These are phyloP conservation scores for Thelonectria blattea DNA, from an alignment of 2,329 filamentous ascomycete genomes.

Conservation along the genomic window DNA sequence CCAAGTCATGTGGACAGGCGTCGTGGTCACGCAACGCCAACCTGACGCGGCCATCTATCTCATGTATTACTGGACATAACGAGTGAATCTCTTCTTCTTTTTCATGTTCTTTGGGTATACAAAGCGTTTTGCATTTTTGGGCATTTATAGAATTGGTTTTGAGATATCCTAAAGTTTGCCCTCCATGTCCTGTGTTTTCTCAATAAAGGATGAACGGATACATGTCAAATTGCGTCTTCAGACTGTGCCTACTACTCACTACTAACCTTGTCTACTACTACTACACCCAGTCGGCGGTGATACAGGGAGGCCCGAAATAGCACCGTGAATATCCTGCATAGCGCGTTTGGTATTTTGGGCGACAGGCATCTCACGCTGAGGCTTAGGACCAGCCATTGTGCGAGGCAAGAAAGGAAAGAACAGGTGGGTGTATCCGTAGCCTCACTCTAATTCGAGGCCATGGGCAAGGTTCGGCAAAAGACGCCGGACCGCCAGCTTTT, in stretches of 20 bases:
- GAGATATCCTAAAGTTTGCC: constrained; percentile 15
- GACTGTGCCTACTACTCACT: too few relatives aligned
- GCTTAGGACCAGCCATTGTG: constrained; percentile 12
- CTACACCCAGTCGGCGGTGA: not conserved
- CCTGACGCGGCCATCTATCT: constrained; percentile 9
- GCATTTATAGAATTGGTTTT: constrained; percentile 21
- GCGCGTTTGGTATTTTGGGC: not conserved
- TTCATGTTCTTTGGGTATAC: constrained; percentile 21
- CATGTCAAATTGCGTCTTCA: not conserved
- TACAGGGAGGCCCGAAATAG: constrained; percentile 3
- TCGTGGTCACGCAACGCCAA: constrained; percentile 15
- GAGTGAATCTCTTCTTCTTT: constrained; percentile 18
- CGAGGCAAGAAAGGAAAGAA: constrained; percentile 9
- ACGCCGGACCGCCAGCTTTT: not conserved
- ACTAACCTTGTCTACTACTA: too few relatives aligned
- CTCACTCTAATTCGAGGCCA: constrained; percentile 18
- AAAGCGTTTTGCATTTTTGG: constrained; percentile 23
- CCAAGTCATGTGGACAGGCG: constrained; percentile 19
- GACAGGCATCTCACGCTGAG: not conserved
- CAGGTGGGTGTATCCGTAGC: constrained; percentile 10
- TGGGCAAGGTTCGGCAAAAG: constrained; percentile 15
- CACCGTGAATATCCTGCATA: constrained; percentile 12
- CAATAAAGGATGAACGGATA: not conserved
- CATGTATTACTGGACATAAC: constrained; percentile 28
- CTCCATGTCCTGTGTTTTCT: not conserved